A percentile compares a stretch with the other conserved stretches of the same genome.
Conservation (phyloP, 768 basidiomycete species). For the Suillus weaverae region DNA sequence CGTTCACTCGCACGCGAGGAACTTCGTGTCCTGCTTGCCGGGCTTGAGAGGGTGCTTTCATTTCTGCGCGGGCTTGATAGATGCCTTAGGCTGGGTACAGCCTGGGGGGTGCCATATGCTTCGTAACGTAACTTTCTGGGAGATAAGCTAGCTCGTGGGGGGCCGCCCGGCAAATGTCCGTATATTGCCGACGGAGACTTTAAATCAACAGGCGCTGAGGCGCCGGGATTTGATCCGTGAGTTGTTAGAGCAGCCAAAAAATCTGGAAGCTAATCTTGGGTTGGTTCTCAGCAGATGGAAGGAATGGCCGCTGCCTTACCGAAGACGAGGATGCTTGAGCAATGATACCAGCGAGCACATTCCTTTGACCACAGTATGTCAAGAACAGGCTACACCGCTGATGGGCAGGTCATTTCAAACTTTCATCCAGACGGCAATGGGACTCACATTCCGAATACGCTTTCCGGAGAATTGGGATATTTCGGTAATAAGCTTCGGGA, state of each 20-base stretch:
- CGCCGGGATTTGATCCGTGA: constrained; percentile 21
- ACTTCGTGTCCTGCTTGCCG: constrained; percentile 32
- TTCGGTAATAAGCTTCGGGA: constrained; percentile 42
- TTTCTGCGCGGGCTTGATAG: constrained; percentile 30
- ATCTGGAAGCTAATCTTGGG: constrained; percentile 61
- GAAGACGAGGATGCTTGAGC: constrained; percentile 52
- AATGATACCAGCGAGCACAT: constrained; percentile 47
- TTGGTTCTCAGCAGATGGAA: constrained; percentile 10
- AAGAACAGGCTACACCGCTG: constrained; percentile 77
- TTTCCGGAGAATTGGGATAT: constrained; percentile 46
- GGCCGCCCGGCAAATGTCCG: constrained; percentile 16
- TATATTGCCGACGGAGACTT: constrained; percentile 16
- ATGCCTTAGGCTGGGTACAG: constrained; percentile 44
- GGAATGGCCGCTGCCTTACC: constrained; percentile 38
- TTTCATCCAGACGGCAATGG: background rate
- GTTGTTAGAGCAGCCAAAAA: constrained; percentile 54
- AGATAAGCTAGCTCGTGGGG: constrained; percentile 31
- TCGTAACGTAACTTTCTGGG: constrained; percentile 61
- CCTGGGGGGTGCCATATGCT: constrained; percentile 66
- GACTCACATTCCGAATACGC: constrained; percentile 58
- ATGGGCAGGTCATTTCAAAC: background rate
- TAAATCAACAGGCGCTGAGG: constrained; percentile 14
- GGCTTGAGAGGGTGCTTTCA: constrained; percentile 39
- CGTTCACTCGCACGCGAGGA: constrained; percentile 28
- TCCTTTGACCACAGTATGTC: constrained; percentile 44